phyloP scores from a whole-genome alignment of 495 filamentous ascomycete genomes.

The Astrocystis sublimbata region DNA sequence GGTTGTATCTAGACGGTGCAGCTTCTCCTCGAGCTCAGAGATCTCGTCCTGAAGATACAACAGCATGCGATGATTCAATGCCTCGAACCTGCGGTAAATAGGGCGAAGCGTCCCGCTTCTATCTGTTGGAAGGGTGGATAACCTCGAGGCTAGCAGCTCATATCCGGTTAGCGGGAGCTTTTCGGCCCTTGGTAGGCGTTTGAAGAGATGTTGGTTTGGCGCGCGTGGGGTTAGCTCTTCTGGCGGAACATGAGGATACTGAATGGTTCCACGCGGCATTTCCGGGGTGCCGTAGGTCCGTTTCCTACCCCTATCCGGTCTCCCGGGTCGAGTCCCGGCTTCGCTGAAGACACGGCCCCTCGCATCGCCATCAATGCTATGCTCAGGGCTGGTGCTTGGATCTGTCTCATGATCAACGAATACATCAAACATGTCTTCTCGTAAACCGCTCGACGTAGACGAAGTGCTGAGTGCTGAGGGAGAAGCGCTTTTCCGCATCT shows the following conservation, averaged over 20 bases:
- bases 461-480: slow-evolving; percentile 34
- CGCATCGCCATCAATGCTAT: slow-evolving; percentile 33
- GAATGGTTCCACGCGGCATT: slow-evolving; percentile 32
- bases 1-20: slow-evolving; percentile 68
- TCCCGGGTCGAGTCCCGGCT: slow-evolving; percentile 15
- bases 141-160: slow-evolving; percentile 62
- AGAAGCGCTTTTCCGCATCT: slow-evolving; percentile 22
- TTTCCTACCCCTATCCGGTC: slow-evolving; percentile 18
- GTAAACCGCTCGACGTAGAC: slow-evolving; percentile 38
- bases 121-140: slow-evolving; percentile 45
- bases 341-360: slow-evolving; percentile 12
- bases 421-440: slow-evolving; percentile 35
- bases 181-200: slow-evolving; percentile 37
- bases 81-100: slow-evolving; percentile 83
- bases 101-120: slow-evolving; percentile 51
- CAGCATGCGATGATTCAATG: slow-evolving; percentile 80
- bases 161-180: slow-evolving; percentile 59
- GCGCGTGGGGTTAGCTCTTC: slow-evolving; percentile 33
- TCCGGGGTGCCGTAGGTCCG: slow-evolving; percentile 38
- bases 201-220: slow-evolving; percentile 27
- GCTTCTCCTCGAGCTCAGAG: slow-evolving; percentile 72
- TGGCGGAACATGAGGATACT: slow-evolving; percentile 31
- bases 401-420: slow-evolving; percentile 43
- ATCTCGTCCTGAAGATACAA: slow-evolving; percentile 88
- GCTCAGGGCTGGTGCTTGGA: slow-evolving; percentile 48